Evolutionary conservation across 805 yeast genomes (phyloP).

Genomic region (Candida multigemmis): DNA sequence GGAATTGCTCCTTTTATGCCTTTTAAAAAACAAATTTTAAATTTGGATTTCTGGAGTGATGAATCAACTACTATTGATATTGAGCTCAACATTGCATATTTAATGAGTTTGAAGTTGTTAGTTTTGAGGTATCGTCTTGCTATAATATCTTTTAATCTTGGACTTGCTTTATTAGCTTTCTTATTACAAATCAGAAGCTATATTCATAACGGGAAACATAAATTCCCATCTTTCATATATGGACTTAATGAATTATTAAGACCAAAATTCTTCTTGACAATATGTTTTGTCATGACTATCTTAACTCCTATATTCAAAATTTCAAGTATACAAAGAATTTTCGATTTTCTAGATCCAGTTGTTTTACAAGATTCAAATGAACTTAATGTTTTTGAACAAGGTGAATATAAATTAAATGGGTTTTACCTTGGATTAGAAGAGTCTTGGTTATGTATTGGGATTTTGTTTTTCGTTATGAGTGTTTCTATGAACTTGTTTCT

Average conservation of each 20-base stretch:
- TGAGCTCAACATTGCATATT: conserved; percentile 39
- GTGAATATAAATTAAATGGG: conserved; percentile 37
- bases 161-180: conserved; percentile 43
- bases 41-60: conserved; percentile 42
- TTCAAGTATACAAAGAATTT: conserved; percentile 23
- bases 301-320: conserved; percentile 31
- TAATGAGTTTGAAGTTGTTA: conserved; percentile 55
- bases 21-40: conserved; percentile 26
- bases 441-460: conserved; percentile 46
- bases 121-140: conserved; percentile 73
- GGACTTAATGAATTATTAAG: conserved; percentile 24
- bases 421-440: conserved; percentile 65
- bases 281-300: conserved; percentile 15
- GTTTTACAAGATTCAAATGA: conserved; percentile 38
- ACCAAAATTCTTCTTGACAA: conserved; percentile 11
- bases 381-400: conserved; percentile 25
- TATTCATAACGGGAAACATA: conserved; percentile 15
- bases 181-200: conserved; percentile 46
- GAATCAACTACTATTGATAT: conserved; percentile 28
- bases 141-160: conserved; percentile 60
- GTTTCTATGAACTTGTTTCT: conserved; percentile 32
- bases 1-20: conserved; percentile 69
- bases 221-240: conserved; percentile 18
- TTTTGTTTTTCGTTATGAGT: conserved; percentile 41
- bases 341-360: conserved; percentile 45